Percentiles rank a stretch among this genome's conserved stretches.
Evolutionary conservation across 2,329 filamentous ascomycete species (phyloP).

Genomic region (Knufia petricola): DNA sequence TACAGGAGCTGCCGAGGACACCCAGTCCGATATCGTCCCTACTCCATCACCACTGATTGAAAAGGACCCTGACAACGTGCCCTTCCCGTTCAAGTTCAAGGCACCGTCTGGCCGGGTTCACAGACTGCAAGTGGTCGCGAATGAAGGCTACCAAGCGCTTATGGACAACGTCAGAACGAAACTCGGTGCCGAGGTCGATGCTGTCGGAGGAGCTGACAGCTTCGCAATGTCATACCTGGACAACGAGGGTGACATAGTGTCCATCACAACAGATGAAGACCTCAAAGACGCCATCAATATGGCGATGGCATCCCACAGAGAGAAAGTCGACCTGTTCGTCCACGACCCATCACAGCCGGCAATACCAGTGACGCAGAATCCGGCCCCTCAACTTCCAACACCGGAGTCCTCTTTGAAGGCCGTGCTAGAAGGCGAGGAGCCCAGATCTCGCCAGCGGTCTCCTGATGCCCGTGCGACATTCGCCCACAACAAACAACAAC

Average conservation of each 20-base stretch:
- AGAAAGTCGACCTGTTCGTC: slow-evolving; percentile 96
- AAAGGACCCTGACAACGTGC: slow-evolving; percentile 52
- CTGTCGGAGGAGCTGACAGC: slow-evolving; percentile 75
- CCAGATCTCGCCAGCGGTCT: slow-evolving; percentile 31
- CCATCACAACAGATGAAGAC: slow-evolving; percentile 91
- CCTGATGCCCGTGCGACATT: slow-evolving; percentile 43
- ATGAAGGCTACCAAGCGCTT: slow-evolving; percentile 70
- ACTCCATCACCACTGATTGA: slow-evolving; percentile 41
- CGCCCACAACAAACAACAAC: slow-evolving; percentile 37
- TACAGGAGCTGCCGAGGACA: slow-evolving; percentile 58
- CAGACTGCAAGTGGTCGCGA: slow-evolving; percentile 72
- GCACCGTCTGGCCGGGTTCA: slow-evolving; percentile 91
- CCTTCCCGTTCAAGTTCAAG: slow-evolving; percentile 99
- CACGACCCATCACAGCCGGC: slow-evolving; percentile 89
- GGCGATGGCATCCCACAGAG: slow-evolving; percentile 63
- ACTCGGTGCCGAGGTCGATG: slow-evolving; percentile 71
- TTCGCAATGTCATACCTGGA: slow-evolving; percentile 94
- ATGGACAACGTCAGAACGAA: slow-evolving; percentile 70
- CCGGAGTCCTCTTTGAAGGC: slow-evolving; percentile 41
- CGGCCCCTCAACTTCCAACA: slow-evolving; percentile 46
- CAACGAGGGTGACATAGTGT: slow-evolving; percentile 92
- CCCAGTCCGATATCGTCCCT: slow-evolving; percentile 56
- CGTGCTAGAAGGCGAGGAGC: slow-evolving; percentile 25
- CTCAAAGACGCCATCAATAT: slow-evolving; percentile 81
- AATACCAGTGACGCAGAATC: slow-evolving; percentile 53